Evolutionary conservation across 495 filamentous ascomycete genomes (phyloP).

Genomic region (Neurospora sp.): DNA sequence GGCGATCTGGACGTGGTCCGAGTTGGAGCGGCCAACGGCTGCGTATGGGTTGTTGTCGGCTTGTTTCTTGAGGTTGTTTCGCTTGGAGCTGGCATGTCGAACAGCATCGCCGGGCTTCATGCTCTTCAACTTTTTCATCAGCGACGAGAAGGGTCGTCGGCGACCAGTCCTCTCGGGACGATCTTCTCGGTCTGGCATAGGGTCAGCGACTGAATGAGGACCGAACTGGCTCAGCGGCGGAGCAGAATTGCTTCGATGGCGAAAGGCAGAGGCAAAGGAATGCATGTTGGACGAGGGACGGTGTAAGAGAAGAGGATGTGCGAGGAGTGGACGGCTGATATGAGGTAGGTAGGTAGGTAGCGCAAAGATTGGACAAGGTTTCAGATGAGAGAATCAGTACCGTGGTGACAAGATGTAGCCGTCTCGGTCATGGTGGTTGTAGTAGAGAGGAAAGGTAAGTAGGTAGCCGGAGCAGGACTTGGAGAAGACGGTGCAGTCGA

Average conservation of each 20-base stretch:
- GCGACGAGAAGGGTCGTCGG: slow-evolving; percentile 77
- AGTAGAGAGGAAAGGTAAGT: background rate
- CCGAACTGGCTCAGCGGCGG: slow-evolving; percentile 8
- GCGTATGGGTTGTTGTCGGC: slow-evolving; percentile 82
- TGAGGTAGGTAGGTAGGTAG: slow-evolving; percentile 2
- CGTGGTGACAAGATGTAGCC: slow-evolving; percentile 47
- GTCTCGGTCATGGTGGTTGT: slow-evolving; percentile 61
- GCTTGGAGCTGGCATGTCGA: slow-evolving; percentile 23
- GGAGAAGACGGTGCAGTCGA: background rate
- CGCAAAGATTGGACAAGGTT: background rate
- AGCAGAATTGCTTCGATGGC: slow-evolving; percentile 8
- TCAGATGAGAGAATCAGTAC: slow-evolving; percentile 31
- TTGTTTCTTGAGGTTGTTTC: slow-evolving; percentile 36
- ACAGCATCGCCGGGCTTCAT: slow-evolving; percentile 49
- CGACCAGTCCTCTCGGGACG: slow-evolving; percentile 35
- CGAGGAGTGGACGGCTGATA: slow-evolving; percentile 5
- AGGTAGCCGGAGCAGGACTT: background rate
- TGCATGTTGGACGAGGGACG: slow-evolving; percentile 3
- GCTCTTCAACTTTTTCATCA: slow-evolving; percentile 90
- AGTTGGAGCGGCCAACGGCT: slow-evolving; percentile 39
- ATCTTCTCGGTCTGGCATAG: slow-evolving; percentile 30
- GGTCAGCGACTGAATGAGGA: slow-evolving; percentile 7
- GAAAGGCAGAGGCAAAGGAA: slow-evolving; percentile 10
- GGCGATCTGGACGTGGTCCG: slow-evolving; percentile 10
- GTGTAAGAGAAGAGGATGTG: background rate